Evolutionary conservation across 768 basidiomycete genomes (phyloP).

Genomic region (Lyophyllum decastes): DNA sequence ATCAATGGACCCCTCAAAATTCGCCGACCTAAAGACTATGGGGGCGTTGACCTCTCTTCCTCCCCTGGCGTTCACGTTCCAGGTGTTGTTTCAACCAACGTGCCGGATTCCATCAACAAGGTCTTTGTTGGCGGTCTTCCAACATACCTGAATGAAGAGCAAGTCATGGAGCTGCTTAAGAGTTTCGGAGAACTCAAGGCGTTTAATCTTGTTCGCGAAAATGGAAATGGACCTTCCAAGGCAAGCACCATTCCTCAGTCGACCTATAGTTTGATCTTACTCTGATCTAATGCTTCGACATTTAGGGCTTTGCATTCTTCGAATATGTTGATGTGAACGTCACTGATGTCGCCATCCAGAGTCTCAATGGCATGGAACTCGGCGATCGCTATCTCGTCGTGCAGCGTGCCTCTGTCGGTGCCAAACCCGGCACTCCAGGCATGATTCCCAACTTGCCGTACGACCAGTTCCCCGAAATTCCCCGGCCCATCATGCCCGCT

Average conservation of each 20-base stretch:
- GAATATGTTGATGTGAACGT: constrained; percentile 90
- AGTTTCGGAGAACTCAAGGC: constrained; percentile 97
- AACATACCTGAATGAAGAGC: constrained; percentile 94
- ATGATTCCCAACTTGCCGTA: constrained; percentile 72
- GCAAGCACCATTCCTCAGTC: constrained; percentile 35
- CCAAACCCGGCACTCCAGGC: constrained; percentile 69
- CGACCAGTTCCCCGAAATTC: constrained; percentile 81
- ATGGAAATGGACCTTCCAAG: constrained; percentile 86
- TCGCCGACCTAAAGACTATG: constrained; percentile 96
- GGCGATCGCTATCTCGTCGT: constrained; percentile 96
- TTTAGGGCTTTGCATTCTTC: constrained; percentile 97
- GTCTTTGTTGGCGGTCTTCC: constrained; percentile 97
- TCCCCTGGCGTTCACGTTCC: constrained; percentile 80
- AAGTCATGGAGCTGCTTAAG: constrained; percentile 96
- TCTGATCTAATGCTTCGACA: too few relatives aligned
- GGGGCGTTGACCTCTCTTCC: constrained; percentile 67
- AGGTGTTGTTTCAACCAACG: constrained; percentile 94
- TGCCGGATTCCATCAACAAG: constrained; percentile 97
- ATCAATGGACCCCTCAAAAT: constrained; percentile 96
- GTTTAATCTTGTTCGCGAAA: constrained; percentile 97
- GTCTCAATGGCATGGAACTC: constrained; percentile 96
- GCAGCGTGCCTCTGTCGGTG: constrained; percentile 94
- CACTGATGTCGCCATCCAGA: constrained; percentile 95
- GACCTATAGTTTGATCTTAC: neutral
- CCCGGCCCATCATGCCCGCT: constrained; percentile 86